phyloP scores from a whole-genome alignment of 148 eudicot genomes.

The Persicaria tinctoria region DNA sequence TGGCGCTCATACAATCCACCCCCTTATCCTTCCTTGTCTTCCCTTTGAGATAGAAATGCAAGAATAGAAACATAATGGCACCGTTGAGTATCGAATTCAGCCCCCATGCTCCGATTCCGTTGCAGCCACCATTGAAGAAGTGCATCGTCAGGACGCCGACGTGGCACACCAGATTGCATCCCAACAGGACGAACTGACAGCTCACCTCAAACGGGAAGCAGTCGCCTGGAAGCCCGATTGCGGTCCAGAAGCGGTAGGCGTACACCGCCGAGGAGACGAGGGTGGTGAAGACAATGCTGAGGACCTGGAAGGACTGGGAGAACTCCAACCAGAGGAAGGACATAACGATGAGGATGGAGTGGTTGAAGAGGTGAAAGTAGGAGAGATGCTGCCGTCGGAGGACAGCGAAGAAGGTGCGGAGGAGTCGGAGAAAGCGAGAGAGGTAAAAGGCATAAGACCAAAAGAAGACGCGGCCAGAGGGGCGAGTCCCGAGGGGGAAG shows the following conservation, averaged over 20 bases:
- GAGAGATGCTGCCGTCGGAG: constrained; percentile 33
- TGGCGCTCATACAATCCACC: background rate
- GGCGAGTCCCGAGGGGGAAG: constrained; percentile 84
- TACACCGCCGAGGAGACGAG: constrained; percentile 48
- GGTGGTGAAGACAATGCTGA: constrained; percentile 55
- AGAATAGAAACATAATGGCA: constrained; percentile 51
- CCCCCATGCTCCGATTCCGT: constrained; percentile 83
- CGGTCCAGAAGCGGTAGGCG: constrained; percentile 83
- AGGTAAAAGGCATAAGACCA: constrained; percentile 86
- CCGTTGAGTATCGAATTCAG: constrained; percentile 63
- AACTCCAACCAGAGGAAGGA: constrained; percentile 88
- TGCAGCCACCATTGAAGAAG: constrained; percentile 68
- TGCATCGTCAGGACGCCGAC: constrained; percentile 62
- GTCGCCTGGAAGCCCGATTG: constrained; percentile 52
- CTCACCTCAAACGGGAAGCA: constrained; percentile 63
- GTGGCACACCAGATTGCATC: constrained; percentile 50
- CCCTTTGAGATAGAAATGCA: constrained; percentile 54
- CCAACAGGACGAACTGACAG: constrained; percentile 56
- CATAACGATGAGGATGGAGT: constrained; percentile 48
- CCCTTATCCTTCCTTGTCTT: constrained; percentile 17
- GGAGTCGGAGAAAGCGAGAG: constrained; percentile 57
- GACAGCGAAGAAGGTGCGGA: constrained; percentile 42
- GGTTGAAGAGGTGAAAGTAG: constrained; percentile 41
- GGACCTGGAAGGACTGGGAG: constrained; percentile 72
- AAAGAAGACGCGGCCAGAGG: constrained; percentile 88